Base-by-base conservation (phyloP, 768 basidiomycete species). In the Mycena filopes region DNA sequence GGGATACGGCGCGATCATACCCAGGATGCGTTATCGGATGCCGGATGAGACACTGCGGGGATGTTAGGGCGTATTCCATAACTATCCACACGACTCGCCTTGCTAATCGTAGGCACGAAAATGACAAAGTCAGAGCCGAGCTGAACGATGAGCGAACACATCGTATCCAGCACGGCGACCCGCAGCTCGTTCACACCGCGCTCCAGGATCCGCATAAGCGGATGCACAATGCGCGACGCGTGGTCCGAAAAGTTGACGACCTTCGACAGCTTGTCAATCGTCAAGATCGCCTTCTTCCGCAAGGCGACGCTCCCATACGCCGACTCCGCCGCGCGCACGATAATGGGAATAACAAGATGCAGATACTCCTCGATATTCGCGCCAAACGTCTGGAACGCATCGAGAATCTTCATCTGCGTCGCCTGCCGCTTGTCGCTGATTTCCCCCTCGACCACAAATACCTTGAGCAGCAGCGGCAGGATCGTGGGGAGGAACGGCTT, bases 201-300 rank as follows among this genome's bases (percentile, higher is more conserved):
- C 43, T 89, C 89, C 60, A 99, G 81, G 1, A 98, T 92, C 26
- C 98, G 87, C 49, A 95, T 92, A 23, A 99, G 84, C 10, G 98
- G 97, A 70, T 99, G 98, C 15, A 99, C 94, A 70, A 99, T 98
- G 23, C 97, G 89, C 13, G 95, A 97, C 28, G 98, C 95, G 68
- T 99, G 97, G 74, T 99, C 98, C 6, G 95, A 96, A 74, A 99
- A 98, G 78, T 99, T 99, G 71, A 99, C 94, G 59, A 96, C 86
- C 68, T 91, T 86, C 7, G 94, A 95, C 33, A 99, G 80, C 23
- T 92, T 92, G 40, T 95, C 95, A 47, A 99, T 93, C 0, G 95
- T 96, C 67, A 92, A 88, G 42, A 99, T 91, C 0, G 97, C 96
- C 58, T 90, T 87, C 78, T 94, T 95, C 54, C 96, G 88, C 48